Base-by-base conservation (phyloP, 805 yeast species). In the Candida broadrunensis region DNA sequence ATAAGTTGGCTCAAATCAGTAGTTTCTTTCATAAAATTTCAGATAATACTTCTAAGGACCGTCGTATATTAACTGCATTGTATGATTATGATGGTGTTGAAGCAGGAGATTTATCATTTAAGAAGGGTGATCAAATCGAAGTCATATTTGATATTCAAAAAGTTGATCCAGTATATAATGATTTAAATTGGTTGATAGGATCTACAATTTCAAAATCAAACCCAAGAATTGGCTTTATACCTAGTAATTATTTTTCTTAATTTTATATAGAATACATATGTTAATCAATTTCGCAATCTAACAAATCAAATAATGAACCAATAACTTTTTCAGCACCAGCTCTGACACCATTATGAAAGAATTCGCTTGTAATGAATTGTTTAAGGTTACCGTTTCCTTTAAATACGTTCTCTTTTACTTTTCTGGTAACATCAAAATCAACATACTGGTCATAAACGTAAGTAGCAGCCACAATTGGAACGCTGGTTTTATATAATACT, bases 371-470 rank as follows among this genome's bases (percentile, higher is more conserved):
- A n/a, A 73, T 60, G 41, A 57, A 67, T 43, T 64, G 67, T 46
- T 68, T 56, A 41, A 69, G 54, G 38, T 72, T 72, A n/a, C 58
- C 65, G 33, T 52, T 54, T 14, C 51, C 53, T 13, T 49, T 41
- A 46, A 62, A 64, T 2, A 58, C 49, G 8, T 54, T 41, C 8
- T 58, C 42, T 29, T 63, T 63, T 24, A 71, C 72, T 41, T 56
- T 53, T 48, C 61, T 65, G 15, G 73, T 56, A 23, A 73, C 44
- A 13, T 64, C 63, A 42, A 70, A 72, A 50, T 75, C 80, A 33
- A 77, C 81, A 50, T 76, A 77, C 50, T 72, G 77, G 49, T 77
- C 83, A 42, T 68, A 55, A 35, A 54, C 59, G 48, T 75, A 77
- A 3, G 75, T 58, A 5, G 78, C 75, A 5, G 80, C 78, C 12